Evolutionary conservation across 2,329 filamentous ascomycete genomes (phyloP).

Genomic region (Hypoxylon sp.): DNA sequence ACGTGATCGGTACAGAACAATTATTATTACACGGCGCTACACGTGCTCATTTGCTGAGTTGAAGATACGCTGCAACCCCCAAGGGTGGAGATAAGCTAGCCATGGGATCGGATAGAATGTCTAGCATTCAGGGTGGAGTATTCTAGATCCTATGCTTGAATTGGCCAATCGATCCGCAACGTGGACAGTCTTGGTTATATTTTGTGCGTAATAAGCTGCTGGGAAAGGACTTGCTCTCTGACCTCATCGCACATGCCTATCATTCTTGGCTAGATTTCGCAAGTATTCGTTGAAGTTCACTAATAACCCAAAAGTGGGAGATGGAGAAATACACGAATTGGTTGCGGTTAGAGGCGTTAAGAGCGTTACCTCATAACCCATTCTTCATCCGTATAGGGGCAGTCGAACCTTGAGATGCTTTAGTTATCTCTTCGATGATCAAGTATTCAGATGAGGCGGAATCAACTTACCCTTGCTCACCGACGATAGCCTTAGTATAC

Average conservation of each 20-base stretch:
- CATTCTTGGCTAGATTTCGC: background rate
- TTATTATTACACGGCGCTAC: background rate
- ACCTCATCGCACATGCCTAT: too few species aligned
- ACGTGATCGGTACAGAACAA: background rate
- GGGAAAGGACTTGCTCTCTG: too few species aligned
- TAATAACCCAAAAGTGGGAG: too few species aligned
- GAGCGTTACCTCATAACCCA: conserved; percentile 7
- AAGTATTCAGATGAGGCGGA: too few species aligned
- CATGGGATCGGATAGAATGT: too few species aligned
- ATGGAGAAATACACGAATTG: too few species aligned
- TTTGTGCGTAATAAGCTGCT: too few species aligned
- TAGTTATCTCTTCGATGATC: conserved; percentile 15
- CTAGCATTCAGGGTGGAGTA: too few species aligned
- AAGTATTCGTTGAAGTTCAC: background rate
- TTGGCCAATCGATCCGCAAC: conserved; percentile 39
- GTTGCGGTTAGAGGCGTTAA: too few species aligned
- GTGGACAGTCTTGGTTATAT: conserved; percentile 29
- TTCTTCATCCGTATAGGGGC: conserved; percentile 36
- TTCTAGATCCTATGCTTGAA: conserved; percentile 17
- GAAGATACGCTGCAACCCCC: background rate
- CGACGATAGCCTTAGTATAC: conserved; percentile 66
- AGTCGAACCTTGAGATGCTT: conserved; percentile 47
- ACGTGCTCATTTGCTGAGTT: conserved; percentile 12
- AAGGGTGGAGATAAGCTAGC: background rate
- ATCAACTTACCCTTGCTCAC: conserved; percentile 57